Percentiles rank a stretch among this genome's conserved stretches.
These are phyloP conservation scores for Zanthoxylum bungeanum DNA, from an alignment of 345 rosid genomes.

Conservation along the genomic window DNA sequence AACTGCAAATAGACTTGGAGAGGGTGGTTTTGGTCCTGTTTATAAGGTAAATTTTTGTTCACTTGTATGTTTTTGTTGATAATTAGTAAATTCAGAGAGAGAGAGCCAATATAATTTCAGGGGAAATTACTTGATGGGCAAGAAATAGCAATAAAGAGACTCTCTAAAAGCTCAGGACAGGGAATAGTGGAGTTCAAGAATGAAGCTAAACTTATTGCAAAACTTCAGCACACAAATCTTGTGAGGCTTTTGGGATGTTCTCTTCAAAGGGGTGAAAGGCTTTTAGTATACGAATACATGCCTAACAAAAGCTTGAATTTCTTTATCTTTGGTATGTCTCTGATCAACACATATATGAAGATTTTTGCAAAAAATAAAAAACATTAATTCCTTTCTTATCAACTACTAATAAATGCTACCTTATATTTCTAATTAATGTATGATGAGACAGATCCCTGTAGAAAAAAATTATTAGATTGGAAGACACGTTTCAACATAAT, in stretches of 20 bases:
- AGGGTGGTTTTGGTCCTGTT: conserved; percentile 15
- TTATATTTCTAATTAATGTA: neutral
- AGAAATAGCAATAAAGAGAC: conserved; percentile 11
- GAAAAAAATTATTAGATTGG: neutral
- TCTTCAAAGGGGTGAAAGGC: neutral
- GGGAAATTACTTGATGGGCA: neutral
- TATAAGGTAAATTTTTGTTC: too few relatives aligned
- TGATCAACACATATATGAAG: neutral
- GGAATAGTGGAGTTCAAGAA: conserved; percentile 9
- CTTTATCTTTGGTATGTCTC: neutral
- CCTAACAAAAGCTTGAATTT: neutral
- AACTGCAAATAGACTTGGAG: neutral
- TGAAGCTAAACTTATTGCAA: neutral
- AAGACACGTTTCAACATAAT: too few relatives aligned
- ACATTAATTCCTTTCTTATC: neutral
- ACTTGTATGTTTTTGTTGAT: too few relatives aligned
- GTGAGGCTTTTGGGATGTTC: conserved; percentile 5
- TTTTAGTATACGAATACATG: neutral
- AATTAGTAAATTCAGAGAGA: neutral
- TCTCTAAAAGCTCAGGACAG: neutral
- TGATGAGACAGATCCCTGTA: neutral
- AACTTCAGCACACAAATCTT: conserved; percentile 10
- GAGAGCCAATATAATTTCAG: neutral
- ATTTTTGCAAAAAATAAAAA: neutral
- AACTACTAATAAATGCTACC: too few relatives aligned